phyloP scores from a whole-genome alignment of 768 basidiomycete species.

The Suillus lakei region DNA sequence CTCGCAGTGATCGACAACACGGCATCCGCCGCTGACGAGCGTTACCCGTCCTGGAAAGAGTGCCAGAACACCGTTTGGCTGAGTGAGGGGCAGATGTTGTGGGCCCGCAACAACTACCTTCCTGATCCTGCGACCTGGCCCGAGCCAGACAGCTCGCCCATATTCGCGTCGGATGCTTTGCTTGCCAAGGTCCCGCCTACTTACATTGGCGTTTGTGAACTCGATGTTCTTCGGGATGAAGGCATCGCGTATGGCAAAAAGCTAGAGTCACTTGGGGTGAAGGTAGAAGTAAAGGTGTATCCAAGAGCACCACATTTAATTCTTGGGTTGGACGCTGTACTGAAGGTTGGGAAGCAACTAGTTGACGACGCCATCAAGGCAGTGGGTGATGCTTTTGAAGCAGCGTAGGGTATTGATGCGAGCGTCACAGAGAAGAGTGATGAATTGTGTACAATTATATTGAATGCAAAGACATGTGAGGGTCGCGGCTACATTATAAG shows the following conservation, averaged over 20 bases:
- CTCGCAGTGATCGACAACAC: slow-evolving; percentile 67
- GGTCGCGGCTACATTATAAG: too few relatives aligned
- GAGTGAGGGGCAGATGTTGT: slow-evolving; percentile 64
- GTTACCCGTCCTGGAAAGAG: slow-evolving; percentile 56
- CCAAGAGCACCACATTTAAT: slow-evolving; percentile 66
- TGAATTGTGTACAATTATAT: background rate
- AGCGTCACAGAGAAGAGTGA: background rate
- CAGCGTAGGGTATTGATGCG: background rate
- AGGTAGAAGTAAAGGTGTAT: slow-evolving; percentile 59
- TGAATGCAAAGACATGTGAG: background rate
- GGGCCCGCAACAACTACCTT: slow-evolving; percentile 73
- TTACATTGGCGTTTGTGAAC: slow-evolving; percentile 67
- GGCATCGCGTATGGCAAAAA: slow-evolving; percentile 67
- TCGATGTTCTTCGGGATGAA: slow-evolving; percentile 71
- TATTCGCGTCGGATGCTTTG: slow-evolving; percentile 65
- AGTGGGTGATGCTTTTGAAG: slow-evolving; percentile 25
- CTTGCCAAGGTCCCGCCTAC: slow-evolving; percentile 56
- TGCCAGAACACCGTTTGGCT: slow-evolving; percentile 66
- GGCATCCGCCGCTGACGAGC: slow-evolving; percentile 42
- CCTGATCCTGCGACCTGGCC: slow-evolving; percentile 61
- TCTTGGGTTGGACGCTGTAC: slow-evolving; percentile 67
- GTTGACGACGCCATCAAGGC: slow-evolving; percentile 29
- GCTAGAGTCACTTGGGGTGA: slow-evolving; percentile 54
- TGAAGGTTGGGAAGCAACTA: slow-evolving; percentile 19
- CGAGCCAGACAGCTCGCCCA: slow-evolving; percentile 73